A percentile compares a stretch with the other conserved stretches of the same genome.
These are phyloP conservation scores for Ustilago lituana DNA, from an alignment of 1,284 basidiomycete species.

Conservation along the genomic window DNA sequence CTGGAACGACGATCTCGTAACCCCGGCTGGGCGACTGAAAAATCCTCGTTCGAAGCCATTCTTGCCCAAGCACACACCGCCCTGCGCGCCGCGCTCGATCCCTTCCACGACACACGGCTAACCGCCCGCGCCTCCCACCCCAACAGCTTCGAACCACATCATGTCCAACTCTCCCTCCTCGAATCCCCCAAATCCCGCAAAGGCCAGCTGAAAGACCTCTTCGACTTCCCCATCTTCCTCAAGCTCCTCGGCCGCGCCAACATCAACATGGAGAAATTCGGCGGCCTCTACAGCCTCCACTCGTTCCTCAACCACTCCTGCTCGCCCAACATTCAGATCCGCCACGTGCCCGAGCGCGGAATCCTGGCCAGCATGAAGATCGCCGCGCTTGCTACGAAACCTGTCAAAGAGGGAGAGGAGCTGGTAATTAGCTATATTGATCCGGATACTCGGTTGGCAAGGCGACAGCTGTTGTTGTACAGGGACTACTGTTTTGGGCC, in stretches of 20 bases:
- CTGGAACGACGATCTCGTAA: conserved; percentile 57
- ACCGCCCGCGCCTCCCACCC: conserved; percentile 76
- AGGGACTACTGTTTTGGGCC: conserved; percentile 63
- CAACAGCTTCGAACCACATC: conserved; percentile 74
- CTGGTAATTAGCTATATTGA: conserved; percentile 80
- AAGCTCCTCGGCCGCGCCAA: conserved; percentile 81
- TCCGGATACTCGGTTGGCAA: conserved; percentile 72
- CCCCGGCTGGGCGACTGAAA: conserved; percentile 58
- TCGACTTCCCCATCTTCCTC: conserved; percentile 79
- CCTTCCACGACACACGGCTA: conserved; percentile 69
- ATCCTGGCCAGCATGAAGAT: conserved; percentile 74
- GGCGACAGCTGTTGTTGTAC: conserved; percentile 74
- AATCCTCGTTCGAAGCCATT: conserved; percentile 29
- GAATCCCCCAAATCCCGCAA: conserved; percentile 67
- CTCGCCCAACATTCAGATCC: conserved; percentile 78
- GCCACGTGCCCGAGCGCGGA: conserved; percentile 75
- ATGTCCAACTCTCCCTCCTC: conserved; percentile 70
- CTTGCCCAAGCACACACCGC: conserved; percentile 32
- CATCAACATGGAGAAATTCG: conserved; percentile 85
- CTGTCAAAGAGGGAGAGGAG: conserved; percentile 79
- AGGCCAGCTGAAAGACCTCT: conserved; percentile 73
- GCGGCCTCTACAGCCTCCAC: conserved; percentile 84
- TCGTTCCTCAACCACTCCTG: conserved; percentile 88
- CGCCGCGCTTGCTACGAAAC: conserved; percentile 75
- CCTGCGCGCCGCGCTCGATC: conserved; percentile 49